A percentile compares a stretch with the other conserved stretches of the same genome.
Evolutionary conservation across 441 rosid species (phyloP).

Genomic region (Metrosideros polymorpha): DNA sequence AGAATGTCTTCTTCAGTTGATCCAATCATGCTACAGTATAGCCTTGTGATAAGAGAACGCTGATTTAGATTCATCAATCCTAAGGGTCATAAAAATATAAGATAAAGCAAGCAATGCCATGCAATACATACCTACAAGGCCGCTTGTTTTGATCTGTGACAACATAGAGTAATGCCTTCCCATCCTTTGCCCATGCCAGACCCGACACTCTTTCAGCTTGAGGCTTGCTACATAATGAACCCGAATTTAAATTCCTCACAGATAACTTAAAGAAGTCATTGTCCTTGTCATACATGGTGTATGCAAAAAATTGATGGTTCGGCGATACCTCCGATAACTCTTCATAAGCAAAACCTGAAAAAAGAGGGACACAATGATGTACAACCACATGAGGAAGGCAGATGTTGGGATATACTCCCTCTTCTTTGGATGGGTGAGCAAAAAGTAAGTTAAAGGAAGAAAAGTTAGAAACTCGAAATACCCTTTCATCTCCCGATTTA

Average conservation of each 20-base stretch:
- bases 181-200: slow-evolving; percentile 88
- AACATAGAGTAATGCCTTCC: slow-evolving; percentile 81
- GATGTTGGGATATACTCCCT: background rate
- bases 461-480: background rate
- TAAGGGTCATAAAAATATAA: background rate
- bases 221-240: slow-evolving; percentile 89
- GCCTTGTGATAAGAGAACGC: slow-evolving; percentile 24
- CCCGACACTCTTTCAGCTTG: slow-evolving; percentile 76
- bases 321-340: slow-evolving; percentile 93
- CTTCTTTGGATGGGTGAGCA: background rate
- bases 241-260: slow-evolving; percentile 86
- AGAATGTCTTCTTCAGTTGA: slow-evolving; percentile 84
- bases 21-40: slow-evolving; percentile 85
- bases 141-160: slow-evolving; percentile 79
- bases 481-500: background rate
- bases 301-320: slow-evolving; percentile 84
- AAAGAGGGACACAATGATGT: background rate
- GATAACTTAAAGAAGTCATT: slow-evolving; percentile 69
- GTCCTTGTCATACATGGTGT: slow-evolving; percentile 94
- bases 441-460: background rate
- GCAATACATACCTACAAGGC: slow-evolving; percentile 46
- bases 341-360: slow-evolving; percentile 86
- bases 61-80: background rate
- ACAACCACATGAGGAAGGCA: background rate
- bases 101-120: background rate